These are phyloP conservation scores for Colletotrichum orbiculare DNA, from an alignment of 2,329 filamentous ascomycete species.

Conservation along the genomic window DNA sequence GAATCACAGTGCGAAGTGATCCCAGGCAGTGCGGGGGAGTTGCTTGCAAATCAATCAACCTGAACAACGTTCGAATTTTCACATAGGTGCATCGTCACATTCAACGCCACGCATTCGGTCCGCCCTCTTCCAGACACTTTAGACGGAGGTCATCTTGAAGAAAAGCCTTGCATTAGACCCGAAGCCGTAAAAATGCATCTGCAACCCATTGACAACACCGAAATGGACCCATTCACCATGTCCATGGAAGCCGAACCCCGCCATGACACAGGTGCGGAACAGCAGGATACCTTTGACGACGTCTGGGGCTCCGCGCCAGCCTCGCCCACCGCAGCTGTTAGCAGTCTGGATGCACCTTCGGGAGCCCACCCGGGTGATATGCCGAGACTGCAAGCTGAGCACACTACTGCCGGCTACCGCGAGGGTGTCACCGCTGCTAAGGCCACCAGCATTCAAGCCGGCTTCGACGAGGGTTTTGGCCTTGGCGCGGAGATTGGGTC, in stretches of 20 bases:
- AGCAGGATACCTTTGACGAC: conserved; percentile 38
- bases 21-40: conserved; percentile 9
- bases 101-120: conserved; percentile 1
- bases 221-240: conserved; percentile 37
- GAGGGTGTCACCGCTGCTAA: conserved; percentile 87
- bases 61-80: conserved; percentile 17
- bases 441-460: conserved; percentile 79
- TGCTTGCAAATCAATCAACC: conserved; percentile 31
- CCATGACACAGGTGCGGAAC: conserved; percentile 11
- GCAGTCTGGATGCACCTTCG: conserved; percentile 5
- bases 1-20: conserved; percentile 7
- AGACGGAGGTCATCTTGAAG: not conserved
- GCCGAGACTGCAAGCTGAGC: conserved; percentile 77
- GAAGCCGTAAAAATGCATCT: conserved; percentile 32
- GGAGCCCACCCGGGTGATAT: conserved; percentile 70
- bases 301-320: conserved; percentile 39
- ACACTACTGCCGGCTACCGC: conserved; percentile 88
- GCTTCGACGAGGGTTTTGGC: conserved; percentile 91
- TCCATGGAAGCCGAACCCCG: conserved; percentile 29
- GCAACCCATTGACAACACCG: conserved; percentile 37
- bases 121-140: not conserved
- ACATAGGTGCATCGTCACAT: not conserved
- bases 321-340: conserved; percentile 19
- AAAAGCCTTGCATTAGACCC: not conserved
- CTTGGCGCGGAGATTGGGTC: conserved; percentile 85